Percentiles rank a stretch among this genome's conserved stretches.
Evolutionary conservation across 805 yeast genomes (phyloP).

Genomic region (Pichia exigua): DNA sequence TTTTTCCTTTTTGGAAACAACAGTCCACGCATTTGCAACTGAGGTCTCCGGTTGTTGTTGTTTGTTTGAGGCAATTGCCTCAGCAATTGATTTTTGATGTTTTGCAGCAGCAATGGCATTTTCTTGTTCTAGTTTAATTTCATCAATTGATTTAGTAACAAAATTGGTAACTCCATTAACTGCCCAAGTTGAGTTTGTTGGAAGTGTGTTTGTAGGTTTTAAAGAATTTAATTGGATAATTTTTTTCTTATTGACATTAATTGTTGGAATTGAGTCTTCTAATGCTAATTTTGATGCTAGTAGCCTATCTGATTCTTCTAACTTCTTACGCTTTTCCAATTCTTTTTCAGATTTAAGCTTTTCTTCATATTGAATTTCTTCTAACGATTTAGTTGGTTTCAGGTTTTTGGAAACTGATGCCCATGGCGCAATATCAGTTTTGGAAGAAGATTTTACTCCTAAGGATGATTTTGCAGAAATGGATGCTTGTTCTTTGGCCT

Average conservation of each 20-base stretch:
- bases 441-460: not conserved
- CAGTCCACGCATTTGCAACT: constrained; percentile 29
- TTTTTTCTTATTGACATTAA: constrained; percentile 4
- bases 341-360: constrained; percentile 15
- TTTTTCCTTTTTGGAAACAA: constrained; percentile 32
- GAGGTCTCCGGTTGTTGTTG: not conserved
- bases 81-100: constrained; percentile 18
- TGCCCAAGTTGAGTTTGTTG: constrained; percentile 39
- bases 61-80: constrained; percentile 13
- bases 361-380: constrained; percentile 58
- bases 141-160: constrained; percentile 43
- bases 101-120: constrained; percentile 18
- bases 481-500: not conserved
- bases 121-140: constrained; percentile 45
- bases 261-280: constrained; percentile 9
- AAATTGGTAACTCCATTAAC: constrained; percentile 17
- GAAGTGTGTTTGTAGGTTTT: constrained; percentile 23
- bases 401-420: constrained; percentile 23
- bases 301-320: constrained; percentile 19
- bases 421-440: constrained; percentile 27
- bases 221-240: constrained; percentile 8
- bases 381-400: constrained; percentile 42
- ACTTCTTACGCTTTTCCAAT: constrained; percentile 12
- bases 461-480: not conserved
- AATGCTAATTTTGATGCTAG: constrained; percentile 18